These are phyloP conservation scores for Claviceps sp. DNA, from an alignment of 2,329 filamentous ascomycete genomes.

Conservation along the genomic window DNA sequence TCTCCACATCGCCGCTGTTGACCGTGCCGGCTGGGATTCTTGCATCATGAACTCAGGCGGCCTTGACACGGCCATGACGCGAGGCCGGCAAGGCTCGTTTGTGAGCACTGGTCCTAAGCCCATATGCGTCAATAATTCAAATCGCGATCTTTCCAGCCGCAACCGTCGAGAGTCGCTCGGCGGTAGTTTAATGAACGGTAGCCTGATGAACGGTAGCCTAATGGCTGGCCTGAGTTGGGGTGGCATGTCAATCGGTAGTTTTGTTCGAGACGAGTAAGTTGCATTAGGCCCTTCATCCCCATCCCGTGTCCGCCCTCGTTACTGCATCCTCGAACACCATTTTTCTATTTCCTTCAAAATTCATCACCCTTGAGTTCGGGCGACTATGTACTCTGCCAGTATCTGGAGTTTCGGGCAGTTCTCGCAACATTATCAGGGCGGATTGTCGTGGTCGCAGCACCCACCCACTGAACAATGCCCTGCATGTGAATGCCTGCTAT, in stretches of 20 bases:
- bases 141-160: constrained; percentile 43
- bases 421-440: neutral
- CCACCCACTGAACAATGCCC: neutral
- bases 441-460: neutral
- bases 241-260: constrained; percentile 88
- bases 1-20: constrained; percentile 9
- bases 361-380: neutral
- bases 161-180: constrained; percentile 48
- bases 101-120: constrained; percentile 52
- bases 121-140: constrained; percentile 52
- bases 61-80: constrained; percentile 43
- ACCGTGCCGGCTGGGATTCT: constrained; percentile 15
- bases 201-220: too few species aligned
- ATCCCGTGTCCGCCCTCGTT: neutral
- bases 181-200: constrained; percentile 55
- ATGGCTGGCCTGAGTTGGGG: constrained; percentile 80
- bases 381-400: constrained; percentile 8
- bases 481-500: neutral
- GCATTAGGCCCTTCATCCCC: neutral
- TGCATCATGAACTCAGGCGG: constrained; percentile 45
- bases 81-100: constrained; percentile 50
- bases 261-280: constrained; percentile 93
- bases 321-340: neutral
- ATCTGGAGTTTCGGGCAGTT: neutral
- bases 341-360: constrained; percentile 5